phyloP scores from a whole-genome alignment of 345 rosid genomes.

The Citrus hindsii region DNA sequence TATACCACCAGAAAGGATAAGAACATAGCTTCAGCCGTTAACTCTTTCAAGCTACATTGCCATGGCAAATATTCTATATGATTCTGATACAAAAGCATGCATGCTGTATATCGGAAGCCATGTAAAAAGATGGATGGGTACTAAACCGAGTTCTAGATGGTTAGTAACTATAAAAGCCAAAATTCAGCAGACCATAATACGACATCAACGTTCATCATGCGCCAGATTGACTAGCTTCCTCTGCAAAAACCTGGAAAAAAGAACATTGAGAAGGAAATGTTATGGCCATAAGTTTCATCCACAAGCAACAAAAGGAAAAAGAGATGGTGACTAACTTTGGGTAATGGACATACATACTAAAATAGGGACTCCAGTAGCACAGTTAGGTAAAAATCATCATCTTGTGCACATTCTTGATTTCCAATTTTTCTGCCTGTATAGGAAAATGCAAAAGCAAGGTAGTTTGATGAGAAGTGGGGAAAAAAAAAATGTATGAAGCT shows the following conservation, averaged over 20 bases:
- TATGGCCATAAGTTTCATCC: neutral
- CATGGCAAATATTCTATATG: neutral
- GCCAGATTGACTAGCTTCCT: neutral
- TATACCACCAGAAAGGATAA: neutral
- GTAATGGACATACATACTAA: neutral
- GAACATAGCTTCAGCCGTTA: neutral
- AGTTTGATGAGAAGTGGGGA: neutral
- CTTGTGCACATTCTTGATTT: conserved; percentile 46
- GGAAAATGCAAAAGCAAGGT: conserved; percentile 1
- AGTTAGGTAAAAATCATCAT: conserved; percentile 19
- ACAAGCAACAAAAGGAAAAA: neutral
- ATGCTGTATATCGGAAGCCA: neutral
- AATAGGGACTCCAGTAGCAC: neutral
- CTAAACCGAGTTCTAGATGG: conserved; percentile 3
- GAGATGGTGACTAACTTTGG: neutral
- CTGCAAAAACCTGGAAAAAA: neutral
- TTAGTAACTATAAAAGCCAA: conserved; percentile 2
- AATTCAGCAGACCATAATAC: neutral
- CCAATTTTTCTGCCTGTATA: conserved; percentile 77
- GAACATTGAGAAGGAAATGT: neutral
- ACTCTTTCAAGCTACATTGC: neutral
- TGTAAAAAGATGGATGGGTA: neutral
- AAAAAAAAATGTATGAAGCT: neutral
- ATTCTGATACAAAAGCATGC: too few relatives aligned
- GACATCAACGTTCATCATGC: neutral